A percentile compares a stretch with the other conserved stretches of the same genome.
Evolutionary conservation across 164 flowering plant species (phyloP).

Genomic region (Aristolochia contorta): DNA sequence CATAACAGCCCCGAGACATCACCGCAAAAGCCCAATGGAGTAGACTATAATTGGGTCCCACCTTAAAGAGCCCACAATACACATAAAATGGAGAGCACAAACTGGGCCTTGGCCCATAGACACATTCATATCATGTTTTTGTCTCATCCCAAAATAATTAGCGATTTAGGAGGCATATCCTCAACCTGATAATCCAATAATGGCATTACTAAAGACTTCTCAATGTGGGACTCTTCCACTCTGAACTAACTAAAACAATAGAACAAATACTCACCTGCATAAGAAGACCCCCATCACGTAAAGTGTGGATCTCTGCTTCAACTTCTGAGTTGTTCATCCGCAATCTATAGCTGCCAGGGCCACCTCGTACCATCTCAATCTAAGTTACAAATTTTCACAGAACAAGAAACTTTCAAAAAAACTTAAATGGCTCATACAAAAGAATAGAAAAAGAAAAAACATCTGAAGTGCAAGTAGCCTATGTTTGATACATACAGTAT

Average conservation of each 20-base stretch:
- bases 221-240: too few relatives aligned
- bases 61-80: too few relatives aligned
- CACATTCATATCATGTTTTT: too few relatives aligned
- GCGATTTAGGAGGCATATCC: too few relatives aligned
- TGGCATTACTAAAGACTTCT: too few relatives aligned
- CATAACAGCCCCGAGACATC: too few relatives aligned
- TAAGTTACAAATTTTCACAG: conserved; percentile 14
- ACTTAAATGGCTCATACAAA: background rate
- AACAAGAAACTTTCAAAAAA: background rate
- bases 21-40: too few relatives aligned
- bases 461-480: background rate
- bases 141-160: too few relatives aligned
- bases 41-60: too few relatives aligned
- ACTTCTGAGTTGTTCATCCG: conserved; percentile 80
- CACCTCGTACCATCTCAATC: conserved; percentile 92
- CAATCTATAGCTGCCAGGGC: conserved; percentile 86
- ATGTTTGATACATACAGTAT: conserved; percentile 48
- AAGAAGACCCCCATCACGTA: conserved; percentile 97
- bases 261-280: conserved; percentile 68
- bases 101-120: too few relatives aligned
- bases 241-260: background rate
- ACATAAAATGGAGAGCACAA: too few relatives aligned
- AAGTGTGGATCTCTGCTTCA: conserved; percentile 93
- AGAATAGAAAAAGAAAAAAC: background rate
- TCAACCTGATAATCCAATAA: too few relatives aligned